Evolutionary conservation across 2,329 filamentous ascomycete species (phyloP).

Genomic region (Pseudocercospora pini-densiflorae): DNA sequence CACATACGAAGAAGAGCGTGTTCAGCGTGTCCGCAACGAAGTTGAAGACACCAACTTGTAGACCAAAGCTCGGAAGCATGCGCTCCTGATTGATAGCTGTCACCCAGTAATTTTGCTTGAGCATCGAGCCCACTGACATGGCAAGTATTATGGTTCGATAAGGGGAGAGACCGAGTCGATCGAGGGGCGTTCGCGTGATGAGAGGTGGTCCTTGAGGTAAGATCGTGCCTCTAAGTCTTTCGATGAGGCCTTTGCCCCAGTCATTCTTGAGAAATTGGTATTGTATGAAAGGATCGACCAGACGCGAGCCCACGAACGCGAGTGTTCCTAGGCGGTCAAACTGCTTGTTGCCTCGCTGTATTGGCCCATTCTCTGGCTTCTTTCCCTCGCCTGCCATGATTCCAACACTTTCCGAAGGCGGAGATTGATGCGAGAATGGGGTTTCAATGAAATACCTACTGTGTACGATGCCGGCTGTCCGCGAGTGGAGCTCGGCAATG

Average conservation of each 20-base stretch:
- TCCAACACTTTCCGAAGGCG: background rate
- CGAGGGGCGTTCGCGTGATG: conserved; percentile 47
- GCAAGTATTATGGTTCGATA: conserved; percentile 57
- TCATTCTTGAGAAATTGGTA: conserved; percentile 54
- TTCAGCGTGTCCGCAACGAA: conserved; percentile 60
- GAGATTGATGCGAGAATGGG: background rate
- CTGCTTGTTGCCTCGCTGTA: conserved; percentile 48
- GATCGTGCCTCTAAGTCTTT: conserved; percentile 50
- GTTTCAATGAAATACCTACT: background rate
- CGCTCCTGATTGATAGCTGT: conserved; percentile 54
- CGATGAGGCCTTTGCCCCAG: conserved; percentile 49
- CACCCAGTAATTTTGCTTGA: conserved; percentile 64
- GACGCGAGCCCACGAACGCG: conserved; percentile 53
- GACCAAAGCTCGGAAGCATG: conserved; percentile 51
- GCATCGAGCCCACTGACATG: conserved; percentile 57
- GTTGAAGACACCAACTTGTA: conserved; percentile 58
- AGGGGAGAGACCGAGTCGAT: conserved; percentile 52
- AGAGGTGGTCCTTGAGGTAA: conserved; percentile 49
- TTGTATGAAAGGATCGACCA: conserved; percentile 54
- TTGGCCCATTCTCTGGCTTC: conserved; percentile 6
- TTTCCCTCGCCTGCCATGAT: background rate
- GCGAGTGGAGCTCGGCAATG: background rate
- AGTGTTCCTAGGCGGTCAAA: conserved; percentile 45
- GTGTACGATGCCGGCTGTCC: background rate
- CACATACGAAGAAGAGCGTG: conserved; percentile 58